Base-by-base conservation (phyloP, 441 rosid genomes). In the Mallotus repandus region DNA sequence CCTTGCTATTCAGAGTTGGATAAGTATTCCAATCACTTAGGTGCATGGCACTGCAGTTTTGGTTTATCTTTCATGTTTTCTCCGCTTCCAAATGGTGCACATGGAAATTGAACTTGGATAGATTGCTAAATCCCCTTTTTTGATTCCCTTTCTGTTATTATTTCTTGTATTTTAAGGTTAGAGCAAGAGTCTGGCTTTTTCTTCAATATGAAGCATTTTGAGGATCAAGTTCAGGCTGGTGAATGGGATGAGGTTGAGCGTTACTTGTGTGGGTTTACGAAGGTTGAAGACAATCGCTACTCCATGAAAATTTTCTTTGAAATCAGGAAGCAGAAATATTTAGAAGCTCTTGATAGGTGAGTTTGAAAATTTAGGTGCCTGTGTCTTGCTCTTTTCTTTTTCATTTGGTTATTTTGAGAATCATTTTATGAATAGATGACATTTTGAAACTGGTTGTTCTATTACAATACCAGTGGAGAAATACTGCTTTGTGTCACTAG, bases 241-340 rank as follows among this genome's bases (percentile, higher is more conserved):
- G 98, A 93, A 77, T 93, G 97, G 98, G 95, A 91, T 50, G 93
- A 93, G 75, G 91, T 93, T 0, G 98, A 93, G 86, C 91, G 91
- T 80, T 93, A 93, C 66, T 73, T 93, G 7, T 86, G 94, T 69
- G 95, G 98, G 21, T 93, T 88, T 79, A 93, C 98, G 8, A 93
- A 91, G 80, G 90, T 89, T 32, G 98, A 91, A 76, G 98, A 93
- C 66, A 93, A 93, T 73, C 78, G 92, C 80, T 91, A 93, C 82
- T 93, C 98, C 11, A 90, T 88, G 93, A 92, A 90, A 70, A 90
- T 92, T 53, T 92, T 90, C 73, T 92, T 92, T 49, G 94, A 90
- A 87, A 92, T 93, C 75, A 83, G 95, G 32, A 93, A 91, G 88
- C 98, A 93, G 84, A 93, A 93, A 63, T 93, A 91, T 68, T 88